Evolutionary conservation across 352 stramenopile genomes (phyloP).

Genomic region (Phytophthora lateralis): DNA sequence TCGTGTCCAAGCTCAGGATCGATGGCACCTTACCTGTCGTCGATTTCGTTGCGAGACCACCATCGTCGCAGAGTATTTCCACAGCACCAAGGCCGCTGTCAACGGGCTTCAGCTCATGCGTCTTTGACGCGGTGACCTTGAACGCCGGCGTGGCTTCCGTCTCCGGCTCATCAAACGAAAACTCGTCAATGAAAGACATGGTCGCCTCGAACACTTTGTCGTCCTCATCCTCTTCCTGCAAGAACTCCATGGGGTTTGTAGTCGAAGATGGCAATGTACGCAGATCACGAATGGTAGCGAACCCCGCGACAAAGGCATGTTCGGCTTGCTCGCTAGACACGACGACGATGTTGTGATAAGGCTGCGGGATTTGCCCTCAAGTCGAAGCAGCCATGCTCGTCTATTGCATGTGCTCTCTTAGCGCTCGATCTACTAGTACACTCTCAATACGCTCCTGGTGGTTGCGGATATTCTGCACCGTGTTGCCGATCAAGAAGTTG

Average conservation of each 20-base stretch:
- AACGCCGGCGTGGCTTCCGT: conserved; percentile 14
- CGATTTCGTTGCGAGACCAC: conserved; percentile 3
- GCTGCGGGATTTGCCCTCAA: conserved; percentile 11
- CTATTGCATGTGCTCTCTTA: conserved; percentile 21
- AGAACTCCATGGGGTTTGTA: conserved; percentile 5
- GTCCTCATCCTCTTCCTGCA: conserved; percentile 14
- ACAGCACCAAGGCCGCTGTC: not conserved
- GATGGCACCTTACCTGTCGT: conserved; percentile 6
- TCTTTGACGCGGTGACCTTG: not conserved
- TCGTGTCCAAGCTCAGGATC: conserved; percentile 19
- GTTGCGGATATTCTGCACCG: conserved; percentile 41
- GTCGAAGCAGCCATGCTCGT: conserved; percentile 4
- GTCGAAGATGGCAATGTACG: not conserved
- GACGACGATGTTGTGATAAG: conserved; percentile 17
- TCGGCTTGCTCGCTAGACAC: conserved; percentile 2
- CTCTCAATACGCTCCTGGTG: conserved; percentile 55
- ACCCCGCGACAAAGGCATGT: conserved; percentile 19
- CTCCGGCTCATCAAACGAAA: conserved; percentile 17
- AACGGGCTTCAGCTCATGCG: not conserved
- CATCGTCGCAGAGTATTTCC: not conserved
- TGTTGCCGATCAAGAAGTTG: conserved; percentile 50
- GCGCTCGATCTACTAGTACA: conserved; percentile 29
- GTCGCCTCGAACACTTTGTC: conserved; percentile 26
- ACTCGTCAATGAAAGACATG: conserved; percentile 36
- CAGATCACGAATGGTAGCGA: not conserved